phyloP scores from a whole-genome alignment of 805 yeast genomes.

The Tetrapisispora namnaoensis region DNA sequence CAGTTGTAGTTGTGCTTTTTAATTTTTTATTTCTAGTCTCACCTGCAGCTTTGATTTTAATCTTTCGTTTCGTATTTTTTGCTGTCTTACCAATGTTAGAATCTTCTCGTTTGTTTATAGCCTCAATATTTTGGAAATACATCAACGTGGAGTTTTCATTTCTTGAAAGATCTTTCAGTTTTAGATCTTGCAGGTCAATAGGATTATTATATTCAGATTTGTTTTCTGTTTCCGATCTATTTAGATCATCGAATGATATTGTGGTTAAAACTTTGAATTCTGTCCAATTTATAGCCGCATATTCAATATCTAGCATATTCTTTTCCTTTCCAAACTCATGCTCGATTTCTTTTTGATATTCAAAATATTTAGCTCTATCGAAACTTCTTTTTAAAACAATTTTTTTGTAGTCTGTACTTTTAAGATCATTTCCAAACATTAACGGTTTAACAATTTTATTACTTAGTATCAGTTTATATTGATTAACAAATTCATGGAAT shows the following conservation, averaged over 20 bases:
- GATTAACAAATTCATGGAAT: slow-evolving; percentile 42
- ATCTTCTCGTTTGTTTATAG: neutral
- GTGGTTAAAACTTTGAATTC: slow-evolving; percentile 66
- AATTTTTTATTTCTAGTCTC: slow-evolving; percentile 41
- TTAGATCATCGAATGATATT: slow-evolving; percentile 50
- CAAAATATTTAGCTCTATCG: slow-evolving; percentile 46
- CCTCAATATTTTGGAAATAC: slow-evolving; percentile 1
- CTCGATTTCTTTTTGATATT: slow-evolving; percentile 29
- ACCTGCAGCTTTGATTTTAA: slow-evolving; percentile 60
- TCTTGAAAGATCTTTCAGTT: slow-evolving; percentile 6
- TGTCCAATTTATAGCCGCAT: slow-evolving; percentile 80
- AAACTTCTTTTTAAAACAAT: slow-evolving; percentile 28
- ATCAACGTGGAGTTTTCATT: neutral
- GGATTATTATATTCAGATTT: slow-evolving; percentile 33
- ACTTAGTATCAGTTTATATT: slow-evolving; percentile 36
- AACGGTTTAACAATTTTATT: neutral
- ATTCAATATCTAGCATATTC: slow-evolving; percentile 38
- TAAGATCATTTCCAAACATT: neutral
- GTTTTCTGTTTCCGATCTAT: slow-evolving; percentile 41
- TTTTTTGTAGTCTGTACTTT: neutral
- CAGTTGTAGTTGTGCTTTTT: slow-evolving; percentile 1
- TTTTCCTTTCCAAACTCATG: slow-evolving; percentile 30
- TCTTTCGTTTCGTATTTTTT: slow-evolving; percentile 34
- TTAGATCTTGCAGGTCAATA: slow-evolving; percentile 32
- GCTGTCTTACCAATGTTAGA: slow-evolving; percentile 15